Evolutionary conservation across 129 eudicot genomes (phyloP).

Genomic region (Cynara cardunculus): DNA sequence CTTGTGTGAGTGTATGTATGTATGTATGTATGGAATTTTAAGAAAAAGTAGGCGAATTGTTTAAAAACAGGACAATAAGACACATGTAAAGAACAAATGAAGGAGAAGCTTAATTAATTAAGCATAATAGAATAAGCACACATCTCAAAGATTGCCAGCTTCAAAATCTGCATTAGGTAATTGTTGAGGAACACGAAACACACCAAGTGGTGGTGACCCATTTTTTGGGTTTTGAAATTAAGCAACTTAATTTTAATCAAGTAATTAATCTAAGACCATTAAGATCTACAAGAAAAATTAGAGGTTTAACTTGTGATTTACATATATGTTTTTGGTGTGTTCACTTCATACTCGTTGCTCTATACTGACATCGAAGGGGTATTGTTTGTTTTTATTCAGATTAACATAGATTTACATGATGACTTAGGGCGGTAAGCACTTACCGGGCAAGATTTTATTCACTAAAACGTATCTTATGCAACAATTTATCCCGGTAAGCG

Average conservation of each 20-base stretch:
- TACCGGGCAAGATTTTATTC: no score
- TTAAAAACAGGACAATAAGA: not conserved
- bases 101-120: not conserved
- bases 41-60: not conserved
- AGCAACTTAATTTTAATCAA: not conserved
- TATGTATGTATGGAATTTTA: not conserved
- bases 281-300: not conserved
- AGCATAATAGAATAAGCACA: constrained; percentile 1
- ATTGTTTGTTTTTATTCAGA: no score
- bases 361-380: not conserved
- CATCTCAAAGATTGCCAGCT: constrained; percentile 25
- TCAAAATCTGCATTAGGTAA: not conserved
- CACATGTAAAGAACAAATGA: constrained; percentile 13
- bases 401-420: no score
- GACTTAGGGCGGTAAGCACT: no score
- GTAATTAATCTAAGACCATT: not conserved
- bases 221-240: not conserved
- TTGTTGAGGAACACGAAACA: constrained; percentile 52
- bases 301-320: not conserved
- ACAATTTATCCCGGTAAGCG: no score
- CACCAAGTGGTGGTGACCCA: constrained; percentile 33
- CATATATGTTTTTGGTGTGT: not conserved
- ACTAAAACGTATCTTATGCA: no score
- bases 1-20: not conserved
- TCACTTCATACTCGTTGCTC: not conserved